Base-by-base conservation (phyloP, 805 yeast species). In the Sugiyamaella americana region DNA sequence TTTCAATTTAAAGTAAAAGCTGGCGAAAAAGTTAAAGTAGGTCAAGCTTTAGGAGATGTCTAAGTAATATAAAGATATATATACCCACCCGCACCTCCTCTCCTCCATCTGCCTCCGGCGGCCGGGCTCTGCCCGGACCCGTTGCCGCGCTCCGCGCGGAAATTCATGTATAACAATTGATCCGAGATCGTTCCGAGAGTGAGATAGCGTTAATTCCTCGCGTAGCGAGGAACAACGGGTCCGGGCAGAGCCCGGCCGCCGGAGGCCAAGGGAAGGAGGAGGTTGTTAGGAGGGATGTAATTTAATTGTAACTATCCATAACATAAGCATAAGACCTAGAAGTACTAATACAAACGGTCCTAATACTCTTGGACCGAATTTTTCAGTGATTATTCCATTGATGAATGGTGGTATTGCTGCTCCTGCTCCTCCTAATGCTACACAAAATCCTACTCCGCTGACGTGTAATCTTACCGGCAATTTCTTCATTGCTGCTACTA, bases 11-110 rank as follows among this genome's bases (percentile, higher is more conserved):
- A 75, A 32, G 74, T 88, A 39, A 69, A 74, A 40, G 74, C 75
- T 13, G 94, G 94, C n/a, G 82, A 87, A 55, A 75, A 71, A 53
- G 88, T 93, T 40, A 79, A 80, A 61, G 79, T 91, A 79, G 98
- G 98, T 10, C 83, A 91, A 67, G 46, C 56, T 13, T 18, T 54
- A 2, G 58, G 58, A 35, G 21, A 16, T 35, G 10, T 17, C 18
- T 35, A 21, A 17, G 18, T 8, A 6, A 21, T 35, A 35, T 21
- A 17, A 35, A 35, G 13, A 29, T 13, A 13, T 13, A 29, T 29
- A 29, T n/a, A n/a, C n/a, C n/a, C n/a, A n/a, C n/a, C n/a, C n/a
- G n/a, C n/a, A n/a, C n/a, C 32, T 26, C 32, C 13, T 8, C 32
- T 26, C 32, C 32, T 8, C 32, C 32, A 26, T 13, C 13, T 26